These are phyloP conservation scores for Neofusicoccum kwambonambiense DNA, from an alignment of 2,329 filamentous ascomycete species.

Conservation along the genomic window DNA sequence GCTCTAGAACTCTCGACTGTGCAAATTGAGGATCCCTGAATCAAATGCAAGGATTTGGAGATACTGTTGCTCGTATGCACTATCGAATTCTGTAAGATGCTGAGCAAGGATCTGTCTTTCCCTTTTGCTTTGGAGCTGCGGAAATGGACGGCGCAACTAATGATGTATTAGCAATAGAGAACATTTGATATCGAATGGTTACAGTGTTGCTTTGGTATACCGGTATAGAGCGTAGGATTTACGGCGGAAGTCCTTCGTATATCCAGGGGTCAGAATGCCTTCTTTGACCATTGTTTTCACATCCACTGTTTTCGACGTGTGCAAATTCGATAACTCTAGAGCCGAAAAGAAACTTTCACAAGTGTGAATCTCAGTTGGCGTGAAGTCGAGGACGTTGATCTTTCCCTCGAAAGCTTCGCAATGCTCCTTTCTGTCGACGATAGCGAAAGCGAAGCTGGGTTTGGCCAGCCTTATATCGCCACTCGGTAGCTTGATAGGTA, in stretches of 20 bases:
- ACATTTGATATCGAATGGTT: too few species aligned
- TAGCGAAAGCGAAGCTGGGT: neutral
- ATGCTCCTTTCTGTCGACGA: neutral
- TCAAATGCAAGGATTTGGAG: neutral
- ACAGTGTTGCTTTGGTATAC: neutral
- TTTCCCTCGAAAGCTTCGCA: neutral
- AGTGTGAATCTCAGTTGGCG: neutral
- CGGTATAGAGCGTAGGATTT: neutral
- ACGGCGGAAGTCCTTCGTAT: neutral
- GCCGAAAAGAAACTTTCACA: neutral
- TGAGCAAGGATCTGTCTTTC: neutral
- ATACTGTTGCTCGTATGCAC: neutral
- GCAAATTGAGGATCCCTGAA: neutral
- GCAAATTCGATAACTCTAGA: neutral
- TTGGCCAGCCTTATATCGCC: neutral
- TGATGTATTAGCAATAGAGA: too few species aligned
- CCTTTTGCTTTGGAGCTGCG: neutral
- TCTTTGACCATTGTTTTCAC: neutral
- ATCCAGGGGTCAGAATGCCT: rapidly evolving
- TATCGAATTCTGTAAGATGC: neutral
- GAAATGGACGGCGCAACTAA: neutral
- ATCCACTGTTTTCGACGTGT: neutral
- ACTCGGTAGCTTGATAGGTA: neutral
- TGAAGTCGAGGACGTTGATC: neutral
- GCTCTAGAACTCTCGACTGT: neutral